phyloP scores from a whole-genome alignment of 805 yeast genomes.

The Sugiyamaella smithiae region DNA sequence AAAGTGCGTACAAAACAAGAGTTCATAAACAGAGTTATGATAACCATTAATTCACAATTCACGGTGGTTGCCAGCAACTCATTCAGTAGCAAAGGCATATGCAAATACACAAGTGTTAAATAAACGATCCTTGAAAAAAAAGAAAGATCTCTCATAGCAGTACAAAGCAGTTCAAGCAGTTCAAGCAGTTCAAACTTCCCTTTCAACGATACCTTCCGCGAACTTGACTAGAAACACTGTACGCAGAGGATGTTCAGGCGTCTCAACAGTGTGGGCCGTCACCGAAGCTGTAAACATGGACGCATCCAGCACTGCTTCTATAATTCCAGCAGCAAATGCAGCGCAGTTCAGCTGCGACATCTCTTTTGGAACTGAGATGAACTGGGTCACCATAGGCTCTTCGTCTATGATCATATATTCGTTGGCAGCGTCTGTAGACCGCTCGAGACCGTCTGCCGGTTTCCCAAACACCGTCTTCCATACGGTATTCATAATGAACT shows the following conservation, averaged over 20 bases:
- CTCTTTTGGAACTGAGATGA: constrained; percentile 74
- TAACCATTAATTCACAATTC: no score
- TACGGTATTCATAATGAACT: constrained; percentile 66
- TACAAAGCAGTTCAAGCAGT: no score
- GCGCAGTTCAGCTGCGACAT: constrained; percentile 74
- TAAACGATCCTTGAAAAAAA: no score
- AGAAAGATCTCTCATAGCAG: no score
- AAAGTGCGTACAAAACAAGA: no score
- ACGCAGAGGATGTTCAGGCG: constrained; percentile 54
- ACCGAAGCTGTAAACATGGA: constrained; percentile 72
- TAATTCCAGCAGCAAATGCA: constrained; percentile 80
- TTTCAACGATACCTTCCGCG: constrained; percentile 36
- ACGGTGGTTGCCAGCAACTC: no score
- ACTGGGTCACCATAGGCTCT: constrained; percentile 66
- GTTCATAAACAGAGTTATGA: no score
- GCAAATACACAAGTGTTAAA: no score
- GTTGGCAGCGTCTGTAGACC: constrained; percentile 62
- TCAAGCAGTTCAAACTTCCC: constrained; percentile 15
- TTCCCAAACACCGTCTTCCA: constrained; percentile 76
- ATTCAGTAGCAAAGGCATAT: no score
- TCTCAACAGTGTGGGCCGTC: constrained; percentile 76
- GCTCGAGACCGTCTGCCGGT: constrained; percentile 71
- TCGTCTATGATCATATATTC: constrained; percentile 80
- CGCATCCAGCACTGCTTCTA: constrained; percentile 77
- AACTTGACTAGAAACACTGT: constrained; percentile 78